A percentile compares a stretch with the other conserved stretches of the same genome.
phyloP scores from a whole-genome alignment of 495 filamentous ascomycete genomes.

The Tuber brumale region DNA sequence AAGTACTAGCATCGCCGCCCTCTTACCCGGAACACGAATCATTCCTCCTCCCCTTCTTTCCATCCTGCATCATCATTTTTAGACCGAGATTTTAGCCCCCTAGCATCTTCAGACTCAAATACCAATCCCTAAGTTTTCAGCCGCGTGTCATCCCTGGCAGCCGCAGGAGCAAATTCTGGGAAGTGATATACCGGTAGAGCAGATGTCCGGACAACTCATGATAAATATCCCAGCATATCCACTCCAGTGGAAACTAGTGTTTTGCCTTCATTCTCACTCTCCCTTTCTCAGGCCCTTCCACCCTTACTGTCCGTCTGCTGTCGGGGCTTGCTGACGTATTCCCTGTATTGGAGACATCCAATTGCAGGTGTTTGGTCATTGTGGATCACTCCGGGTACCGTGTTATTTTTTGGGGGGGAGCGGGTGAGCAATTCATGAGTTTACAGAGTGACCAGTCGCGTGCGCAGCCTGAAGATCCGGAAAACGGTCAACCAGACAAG shows the following conservation, averaged over 20 bases:
- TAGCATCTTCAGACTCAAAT: background rate
- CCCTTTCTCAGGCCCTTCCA: background rate
- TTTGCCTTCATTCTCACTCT: background rate
- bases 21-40: background rate
- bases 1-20: background rate
- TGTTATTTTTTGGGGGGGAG: background rate
- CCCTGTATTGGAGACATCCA: background rate
- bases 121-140: background rate
- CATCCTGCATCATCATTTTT: background rate
- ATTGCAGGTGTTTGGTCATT: background rate
- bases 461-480: background rate
- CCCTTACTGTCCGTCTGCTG: background rate
- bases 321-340: background rate
- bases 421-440: background rate
- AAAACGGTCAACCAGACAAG: background rate
- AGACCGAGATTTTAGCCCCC: background rate
- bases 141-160: background rate
- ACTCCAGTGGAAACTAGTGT: background rate
- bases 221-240: background rate
- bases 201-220: background rate
- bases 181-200: background rate
- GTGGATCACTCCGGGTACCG: background rate
- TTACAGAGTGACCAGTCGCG: background rate
- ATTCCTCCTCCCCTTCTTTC: background rate
- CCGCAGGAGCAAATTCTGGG: background rate